phyloP scores from a whole-genome alignment of 148 eudicot genomes.

The Cornus controversa region DNA sequence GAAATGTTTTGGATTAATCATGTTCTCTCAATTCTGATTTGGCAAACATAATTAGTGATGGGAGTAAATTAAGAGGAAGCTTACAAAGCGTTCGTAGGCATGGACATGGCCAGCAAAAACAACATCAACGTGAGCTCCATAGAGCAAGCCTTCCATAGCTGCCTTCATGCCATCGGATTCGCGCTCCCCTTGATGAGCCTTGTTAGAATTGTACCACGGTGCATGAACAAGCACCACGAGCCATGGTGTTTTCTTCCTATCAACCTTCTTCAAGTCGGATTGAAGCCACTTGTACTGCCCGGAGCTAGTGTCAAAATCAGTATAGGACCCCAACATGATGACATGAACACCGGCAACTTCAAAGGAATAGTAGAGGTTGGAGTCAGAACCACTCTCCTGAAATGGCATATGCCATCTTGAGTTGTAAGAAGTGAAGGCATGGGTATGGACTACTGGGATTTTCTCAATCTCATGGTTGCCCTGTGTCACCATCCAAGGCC shows the following conservation, averaged over 20 bases:
- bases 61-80: not conserved
- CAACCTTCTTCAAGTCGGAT: slow-evolving; percentile 1
- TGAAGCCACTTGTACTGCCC: not conserved
- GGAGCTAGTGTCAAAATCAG: not conserved
- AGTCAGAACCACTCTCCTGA: slow-evolving; percentile 14
- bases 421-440: slow-evolving; percentile 10
- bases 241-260: slow-evolving; percentile 27
- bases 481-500: slow-evolving; percentile 28
- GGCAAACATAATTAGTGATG: not conserved
- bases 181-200: slow-evolving; percentile 25
- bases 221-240: slow-evolving; percentile 22
- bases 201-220: slow-evolving; percentile 28
- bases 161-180: slow-evolving; percentile 15
- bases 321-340: slow-evolving; percentile 20
- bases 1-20: not conserved
- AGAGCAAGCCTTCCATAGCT: slow-evolving; percentile 25
- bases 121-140: slow-evolving; percentile 21
- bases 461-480: slow-evolving; percentile 31
- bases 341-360: slow-evolving; percentile 15
- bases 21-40: not conserved
- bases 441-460: not conserved
- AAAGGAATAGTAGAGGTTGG: not conserved
- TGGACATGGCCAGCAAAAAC: slow-evolving; percentile 32
- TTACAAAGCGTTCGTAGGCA: slow-evolving; percentile 31
- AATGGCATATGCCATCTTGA: slow-evolving; percentile 26